These are phyloP conservation scores for Stenocarpella maydis DNA, from an alignment of 2,329 filamentous ascomycete genomes.

Conservation along the genomic window DNA sequence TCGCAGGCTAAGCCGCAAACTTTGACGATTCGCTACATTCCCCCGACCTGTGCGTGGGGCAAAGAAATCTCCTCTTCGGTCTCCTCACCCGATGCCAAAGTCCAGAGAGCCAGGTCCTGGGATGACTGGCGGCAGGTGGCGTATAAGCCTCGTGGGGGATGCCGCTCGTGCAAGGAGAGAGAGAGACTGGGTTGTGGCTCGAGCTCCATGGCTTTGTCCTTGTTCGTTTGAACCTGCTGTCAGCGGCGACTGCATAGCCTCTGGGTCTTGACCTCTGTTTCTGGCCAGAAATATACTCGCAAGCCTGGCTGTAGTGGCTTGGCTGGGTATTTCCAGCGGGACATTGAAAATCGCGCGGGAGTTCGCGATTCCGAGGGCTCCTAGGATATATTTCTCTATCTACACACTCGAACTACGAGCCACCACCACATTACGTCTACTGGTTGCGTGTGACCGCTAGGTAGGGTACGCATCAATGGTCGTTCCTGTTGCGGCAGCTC, in stretches of 20 bases:
- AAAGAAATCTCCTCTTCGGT: background rate
- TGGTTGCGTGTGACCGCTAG: background rate
- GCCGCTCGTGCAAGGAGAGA: background rate
- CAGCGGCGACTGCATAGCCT: background rate
- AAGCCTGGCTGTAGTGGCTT: background rate
- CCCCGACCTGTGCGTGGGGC: background rate
- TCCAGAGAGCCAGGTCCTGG: background rate
- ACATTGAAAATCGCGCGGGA: background rate
- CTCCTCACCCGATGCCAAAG: no score
- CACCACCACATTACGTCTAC: background rate
- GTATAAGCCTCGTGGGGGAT: background rate
- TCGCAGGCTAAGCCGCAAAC: conserved; percentile 12
- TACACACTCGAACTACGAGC: background rate
- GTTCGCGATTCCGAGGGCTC: background rate
- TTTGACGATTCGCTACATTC: background rate
- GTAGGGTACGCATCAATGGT: conserved; percentile 3
- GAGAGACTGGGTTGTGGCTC: background rate
- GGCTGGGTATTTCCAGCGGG: background rate
- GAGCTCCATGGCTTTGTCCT: background rate
- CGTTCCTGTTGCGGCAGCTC: background rate
- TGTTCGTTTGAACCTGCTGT: background rate
- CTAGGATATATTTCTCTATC: no score
- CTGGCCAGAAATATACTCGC: background rate
- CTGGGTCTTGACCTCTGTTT: background rate
- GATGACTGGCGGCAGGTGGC: background rate